Percentiles rank a stretch among this genome's conserved stretches.
Conservation (phyloP, 805 yeast genomes). For the Saccharomycopsis oosterbeekiorum region DNA sequence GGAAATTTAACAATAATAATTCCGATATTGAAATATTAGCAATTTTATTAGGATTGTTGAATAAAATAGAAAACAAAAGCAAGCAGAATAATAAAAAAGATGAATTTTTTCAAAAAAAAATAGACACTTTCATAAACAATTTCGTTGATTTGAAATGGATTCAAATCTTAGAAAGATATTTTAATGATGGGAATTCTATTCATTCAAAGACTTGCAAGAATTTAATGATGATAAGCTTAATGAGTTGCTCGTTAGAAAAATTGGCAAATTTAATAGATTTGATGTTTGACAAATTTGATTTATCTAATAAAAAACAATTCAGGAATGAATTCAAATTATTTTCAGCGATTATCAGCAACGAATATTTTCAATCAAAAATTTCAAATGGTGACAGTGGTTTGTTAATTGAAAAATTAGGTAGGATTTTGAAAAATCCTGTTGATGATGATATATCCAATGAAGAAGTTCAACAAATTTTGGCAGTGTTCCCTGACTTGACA, state of each 20-base stretch:
- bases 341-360: neutral
- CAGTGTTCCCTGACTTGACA: neutral
- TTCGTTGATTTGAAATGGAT: slow-evolving; percentile 52
- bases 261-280: slow-evolving; percentile 23
- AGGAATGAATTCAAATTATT: neutral
- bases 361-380: neutral
- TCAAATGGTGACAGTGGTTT: neutral
- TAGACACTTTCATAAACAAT: slow-evolving; percentile 36
- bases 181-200: slow-evolving; percentile 46
- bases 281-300: neutral
- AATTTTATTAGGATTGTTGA: slow-evolving; percentile 27
- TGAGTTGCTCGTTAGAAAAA: slow-evolving; percentile 37
- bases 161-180: slow-evolving; percentile 46
- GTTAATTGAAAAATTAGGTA: neutral
- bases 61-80: neutral
- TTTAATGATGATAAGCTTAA: slow-evolving; percentile 41
- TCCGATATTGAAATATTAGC: slow-evolving; percentile 38
- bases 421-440: neutral
- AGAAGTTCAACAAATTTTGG: neutral
- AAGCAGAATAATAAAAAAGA: neutral
- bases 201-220: slow-evolving; percentile 38
- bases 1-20: slow-evolving; percentile 30
- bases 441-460: neutral
- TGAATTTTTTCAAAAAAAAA: neutral
- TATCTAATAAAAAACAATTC: neutral